phyloP scores from a whole-genome alignment of 1,139 yeast genomes.

The Saccharomyces hybrid region DNA sequence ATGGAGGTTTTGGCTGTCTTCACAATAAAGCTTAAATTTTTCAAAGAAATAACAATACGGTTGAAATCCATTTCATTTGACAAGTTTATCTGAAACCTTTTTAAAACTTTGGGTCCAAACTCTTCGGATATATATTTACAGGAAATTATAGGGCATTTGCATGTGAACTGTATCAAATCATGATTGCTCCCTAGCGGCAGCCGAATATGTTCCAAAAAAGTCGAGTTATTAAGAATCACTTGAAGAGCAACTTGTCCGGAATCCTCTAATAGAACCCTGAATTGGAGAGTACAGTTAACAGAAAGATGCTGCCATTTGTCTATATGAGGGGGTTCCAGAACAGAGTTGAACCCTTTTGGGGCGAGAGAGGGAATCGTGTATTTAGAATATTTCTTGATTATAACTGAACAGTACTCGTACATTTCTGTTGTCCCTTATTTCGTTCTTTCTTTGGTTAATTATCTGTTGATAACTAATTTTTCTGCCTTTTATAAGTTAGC shows the following conservation, averaged over 20 bases:
- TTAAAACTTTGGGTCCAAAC: background rate
- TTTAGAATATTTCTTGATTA: conserved; percentile 12
- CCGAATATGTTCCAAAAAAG: conserved; percentile 4
- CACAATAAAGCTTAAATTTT: background rate
- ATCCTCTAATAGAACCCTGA: background rate
- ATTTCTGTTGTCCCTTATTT: background rate
- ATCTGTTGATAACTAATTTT: background rate
- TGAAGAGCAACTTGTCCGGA: background rate
- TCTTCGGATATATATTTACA: conserved; percentile 2
- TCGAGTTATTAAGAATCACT: background rate
- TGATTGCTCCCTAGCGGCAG: background rate
- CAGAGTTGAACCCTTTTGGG: conserved; percentile 17
- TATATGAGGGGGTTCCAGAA: conserved; percentile 10
- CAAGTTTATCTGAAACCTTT: background rate
- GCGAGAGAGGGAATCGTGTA: conserved; percentile 16
- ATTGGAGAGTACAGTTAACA: conserved; percentile 1
- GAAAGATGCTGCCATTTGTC: conserved; percentile 20
- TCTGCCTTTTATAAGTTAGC: background rate
- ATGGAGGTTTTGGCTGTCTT: conserved; percentile 1
- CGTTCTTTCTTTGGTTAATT: background rate
- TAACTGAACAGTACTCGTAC: conserved; percentile 3
- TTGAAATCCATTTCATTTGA: background rate
- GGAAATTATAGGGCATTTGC: conserved; percentile 2
- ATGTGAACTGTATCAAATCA: conserved; percentile 1
- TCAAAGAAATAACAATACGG: background rate